Evolutionary conservation across 2,329 filamentous ascomycete genomes (phyloP).

Genomic region (Neonectria punicea): DNA sequence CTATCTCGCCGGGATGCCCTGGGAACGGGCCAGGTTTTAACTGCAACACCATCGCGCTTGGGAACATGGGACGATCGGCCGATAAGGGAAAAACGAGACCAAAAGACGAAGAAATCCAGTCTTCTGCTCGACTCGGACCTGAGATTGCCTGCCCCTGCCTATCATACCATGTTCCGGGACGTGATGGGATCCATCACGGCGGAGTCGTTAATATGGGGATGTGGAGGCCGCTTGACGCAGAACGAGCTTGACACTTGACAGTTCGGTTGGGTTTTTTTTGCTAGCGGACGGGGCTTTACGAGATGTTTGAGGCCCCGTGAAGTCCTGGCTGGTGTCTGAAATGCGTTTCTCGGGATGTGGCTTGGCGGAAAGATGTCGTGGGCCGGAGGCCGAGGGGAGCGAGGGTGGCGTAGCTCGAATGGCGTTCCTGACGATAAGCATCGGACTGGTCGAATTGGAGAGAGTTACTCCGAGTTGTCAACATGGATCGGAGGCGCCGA

Average conservation of each 20-base stretch:
- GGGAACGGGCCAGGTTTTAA: conserved; percentile 11
- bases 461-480: neutral
- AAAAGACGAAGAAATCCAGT: conserved; percentile 1
- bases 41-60: conserved; percentile 3
- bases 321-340: no score
- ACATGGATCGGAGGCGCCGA: neutral
- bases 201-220: conserved; percentile 6
- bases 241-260: conserved; percentile 11
- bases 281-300: conserved; percentile 11
- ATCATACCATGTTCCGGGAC: conserved; percentile 10
- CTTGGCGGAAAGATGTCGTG: neutral
- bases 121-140: neutral
- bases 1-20: conserved; percentile 9
- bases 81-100: conserved; percentile 3
- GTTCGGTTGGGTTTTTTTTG: neutral
- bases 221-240: conserved; percentile 1
- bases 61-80: conserved; percentile 17
- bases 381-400: neutral
- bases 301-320: conserved; percentile 6
- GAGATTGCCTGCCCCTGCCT: conserved; percentile 22
- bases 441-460: neutral
- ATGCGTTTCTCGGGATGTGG: neutral
- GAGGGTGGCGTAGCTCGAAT: neutral
- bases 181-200: conserved; percentile 5
- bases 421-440: neutral